These are phyloP conservation scores for Chlorella vulgaris DNA, from an alignment of 139 green algal genomes.

Conservation along the genomic window DNA sequence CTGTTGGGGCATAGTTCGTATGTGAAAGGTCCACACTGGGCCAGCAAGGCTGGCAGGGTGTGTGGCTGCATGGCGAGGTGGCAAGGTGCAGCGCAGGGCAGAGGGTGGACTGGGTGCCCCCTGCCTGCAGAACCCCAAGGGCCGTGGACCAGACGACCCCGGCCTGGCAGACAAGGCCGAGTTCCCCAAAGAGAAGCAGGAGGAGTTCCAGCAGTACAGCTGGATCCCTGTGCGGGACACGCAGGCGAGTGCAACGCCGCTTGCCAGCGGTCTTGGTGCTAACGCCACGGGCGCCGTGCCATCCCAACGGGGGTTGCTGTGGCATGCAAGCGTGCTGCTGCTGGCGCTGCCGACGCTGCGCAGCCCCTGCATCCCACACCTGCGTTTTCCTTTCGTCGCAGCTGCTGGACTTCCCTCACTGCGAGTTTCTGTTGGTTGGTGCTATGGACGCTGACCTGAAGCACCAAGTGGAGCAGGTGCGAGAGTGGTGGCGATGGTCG, in stretches of 20 bases:
- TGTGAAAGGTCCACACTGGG: too few species aligned
- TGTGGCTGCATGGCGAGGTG: too few species aligned
- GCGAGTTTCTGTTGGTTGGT: constrained; percentile 52
- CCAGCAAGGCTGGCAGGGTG: too few species aligned
- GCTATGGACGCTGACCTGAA: constrained; percentile 2
- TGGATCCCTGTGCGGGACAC: constrained; percentile 47
- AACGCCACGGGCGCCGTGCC: too few species aligned
- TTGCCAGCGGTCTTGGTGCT: too few species aligned
- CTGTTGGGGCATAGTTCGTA: too few species aligned
- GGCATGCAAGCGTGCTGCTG: too few species aligned
- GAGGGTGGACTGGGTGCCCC: too few species aligned
- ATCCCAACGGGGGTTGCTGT: too few species aligned
- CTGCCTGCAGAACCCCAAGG: constrained; percentile 22
- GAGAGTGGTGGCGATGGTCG: neutral
- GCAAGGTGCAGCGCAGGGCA: too few species aligned
- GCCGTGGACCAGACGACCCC: constrained; percentile 2
- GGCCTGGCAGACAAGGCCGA: constrained; percentile 48
- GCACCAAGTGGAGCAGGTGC: neutral
- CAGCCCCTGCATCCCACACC: neutral
- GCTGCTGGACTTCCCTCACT: constrained; percentile 44
- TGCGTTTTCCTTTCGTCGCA: neutral
- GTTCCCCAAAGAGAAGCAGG: constrained; percentile 40
- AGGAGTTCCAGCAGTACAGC: constrained; percentile 46
- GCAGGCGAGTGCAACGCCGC: constrained; percentile 7
- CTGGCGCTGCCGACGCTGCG: too few species aligned